Evolutionary conservation across 371 early-diverging fungal genomes (phyloP), one percentile per base, ranked within the genome.

Genomic region (Circinella minor): DNA sequence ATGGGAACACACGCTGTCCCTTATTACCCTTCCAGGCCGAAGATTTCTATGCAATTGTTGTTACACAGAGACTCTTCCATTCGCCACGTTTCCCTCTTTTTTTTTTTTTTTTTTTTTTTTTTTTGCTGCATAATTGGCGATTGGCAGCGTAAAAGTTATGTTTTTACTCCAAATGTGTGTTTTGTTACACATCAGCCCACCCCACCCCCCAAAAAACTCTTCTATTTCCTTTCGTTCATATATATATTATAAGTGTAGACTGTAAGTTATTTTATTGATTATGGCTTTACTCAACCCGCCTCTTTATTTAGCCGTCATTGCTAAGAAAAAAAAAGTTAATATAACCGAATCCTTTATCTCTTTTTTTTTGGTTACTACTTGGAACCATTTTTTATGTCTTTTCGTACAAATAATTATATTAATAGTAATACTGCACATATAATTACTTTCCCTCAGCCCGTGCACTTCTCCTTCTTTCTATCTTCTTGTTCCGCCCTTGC

Each of bases 21-120:
- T 57, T 57, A 57, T 57, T 57, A 57, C 27, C 57, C 57, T 57
- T 57, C 27, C 57, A 57, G 57, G 27, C 57, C 57, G 57, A 57
- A 57, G 15, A n/a, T n/a, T 5, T 51, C 51, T 51, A 51, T 7
- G 51, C 51, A 51, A 8, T 57, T 34, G 18, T 17, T 57, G 57
- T 57, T 57, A 57, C 57, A 57, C 57, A 57, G n/a, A 57, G 57
- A 34, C 14, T 27, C 27, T 5, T 34, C 34, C 57, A 57, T 57
- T 57, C n/a, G 57, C 57, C 57, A 57, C 57, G 57, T 57, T 57
- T 57, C 57, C 57, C 57, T 57, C 57, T 57, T 57, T 51, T 57
- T 27, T 27, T 27, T 2, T 27, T 57, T 57, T 1, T 27, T 2
- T 27, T 57, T 57, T 57, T 51, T 57, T 27, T 27, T 27, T 2